Evolutionary conservation across 2,329 filamentous ascomycete genomes (phyloP).

Genomic region (Fusarium compactum): DNA sequence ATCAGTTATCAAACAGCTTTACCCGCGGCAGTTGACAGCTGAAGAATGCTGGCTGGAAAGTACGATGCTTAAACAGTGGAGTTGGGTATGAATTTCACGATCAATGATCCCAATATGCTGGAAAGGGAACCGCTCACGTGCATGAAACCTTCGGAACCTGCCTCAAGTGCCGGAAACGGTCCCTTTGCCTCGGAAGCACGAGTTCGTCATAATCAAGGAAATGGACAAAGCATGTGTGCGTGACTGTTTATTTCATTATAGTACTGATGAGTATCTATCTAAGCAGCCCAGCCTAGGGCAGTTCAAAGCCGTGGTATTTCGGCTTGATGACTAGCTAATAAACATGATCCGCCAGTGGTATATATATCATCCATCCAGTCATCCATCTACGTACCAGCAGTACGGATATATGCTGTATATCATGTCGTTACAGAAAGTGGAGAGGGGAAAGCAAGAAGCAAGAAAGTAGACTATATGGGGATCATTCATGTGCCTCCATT

Average conservation of each 20-base stretch:
- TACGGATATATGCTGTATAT: conserved; percentile 3
- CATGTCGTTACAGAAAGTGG: conserved; percentile 23
- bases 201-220: background rate
- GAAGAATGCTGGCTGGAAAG: background rate
- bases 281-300: conserved; percentile 4
- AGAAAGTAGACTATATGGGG: background rate
- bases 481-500: conserved; percentile 17
- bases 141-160: background rate
- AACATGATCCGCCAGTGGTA: conserved; percentile 26
- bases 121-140: conserved; percentile 7
- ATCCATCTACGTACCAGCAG: conserved; percentile 20
- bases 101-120: background rate
- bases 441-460: background rate
- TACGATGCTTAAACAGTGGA: conserved; percentile 2
- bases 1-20: background rate
- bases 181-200: conserved; percentile 13
- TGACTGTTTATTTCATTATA: conserved; percentile 29
- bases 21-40: background rate
- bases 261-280: conserved; percentile 27
- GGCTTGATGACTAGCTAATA: background rate
- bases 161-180: conserved; percentile 1
- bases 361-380: conserved; percentile 25
- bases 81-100: background rate
- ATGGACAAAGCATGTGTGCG: background rate
- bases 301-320: conserved; percentile 1